A percentile compares a stretch with the other conserved stretches of the same genome.
phyloP scores from a whole-genome alignment of 371 early-diverging fungal species.

The Parasitella parasitica region DNA sequence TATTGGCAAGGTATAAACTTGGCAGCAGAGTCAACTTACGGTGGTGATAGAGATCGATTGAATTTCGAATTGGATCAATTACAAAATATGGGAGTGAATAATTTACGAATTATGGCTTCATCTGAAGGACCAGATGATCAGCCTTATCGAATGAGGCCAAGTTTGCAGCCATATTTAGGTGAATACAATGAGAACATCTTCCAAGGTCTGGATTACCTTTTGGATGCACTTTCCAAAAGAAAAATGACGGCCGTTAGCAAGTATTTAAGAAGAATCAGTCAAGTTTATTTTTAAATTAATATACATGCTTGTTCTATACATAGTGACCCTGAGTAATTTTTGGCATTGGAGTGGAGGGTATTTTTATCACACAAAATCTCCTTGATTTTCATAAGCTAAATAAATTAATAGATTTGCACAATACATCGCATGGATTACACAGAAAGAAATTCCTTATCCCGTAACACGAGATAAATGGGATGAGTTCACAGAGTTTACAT shows the following conservation, averaged over 20 bases:
- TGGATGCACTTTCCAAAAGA: constrained; percentile 47
- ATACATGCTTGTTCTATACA: neutral
- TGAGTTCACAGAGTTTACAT: constrained; percentile 24
- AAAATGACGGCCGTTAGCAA: constrained; percentile 56
- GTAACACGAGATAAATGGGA: constrained; percentile 16
- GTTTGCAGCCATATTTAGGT: constrained; percentile 56
- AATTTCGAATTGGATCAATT: constrained; percentile 50
- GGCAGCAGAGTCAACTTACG: constrained; percentile 34
- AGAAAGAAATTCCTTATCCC: constrained; percentile 50
- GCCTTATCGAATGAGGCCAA: constrained; percentile 63
- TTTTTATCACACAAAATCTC: too few species aligned
- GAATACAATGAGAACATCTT: constrained; percentile 41
- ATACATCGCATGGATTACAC: constrained; percentile 55
- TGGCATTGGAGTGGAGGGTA: constrained; percentile 71
- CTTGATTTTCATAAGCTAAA: neutral
- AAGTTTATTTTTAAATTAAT: neutral
- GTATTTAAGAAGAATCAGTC: neutral
- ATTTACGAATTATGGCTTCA: constrained; percentile 63
- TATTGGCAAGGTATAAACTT: constrained; percentile 78
- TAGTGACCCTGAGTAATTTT: constrained; percentile 54
- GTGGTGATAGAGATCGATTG: constrained; percentile 55
- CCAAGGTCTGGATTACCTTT: constrained; percentile 46
- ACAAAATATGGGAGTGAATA: constrained; percentile 55
- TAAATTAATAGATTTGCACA: constrained; percentile 41
- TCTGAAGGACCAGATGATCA: constrained; percentile 64